A percentile compares a stretch with the other conserved stretches of the same genome.
These are phyloP conservation scores for Sistotremastrum niveocremeum DNA, from an alignment of 768 basidiomycete species.

Conservation along the genomic window DNA sequence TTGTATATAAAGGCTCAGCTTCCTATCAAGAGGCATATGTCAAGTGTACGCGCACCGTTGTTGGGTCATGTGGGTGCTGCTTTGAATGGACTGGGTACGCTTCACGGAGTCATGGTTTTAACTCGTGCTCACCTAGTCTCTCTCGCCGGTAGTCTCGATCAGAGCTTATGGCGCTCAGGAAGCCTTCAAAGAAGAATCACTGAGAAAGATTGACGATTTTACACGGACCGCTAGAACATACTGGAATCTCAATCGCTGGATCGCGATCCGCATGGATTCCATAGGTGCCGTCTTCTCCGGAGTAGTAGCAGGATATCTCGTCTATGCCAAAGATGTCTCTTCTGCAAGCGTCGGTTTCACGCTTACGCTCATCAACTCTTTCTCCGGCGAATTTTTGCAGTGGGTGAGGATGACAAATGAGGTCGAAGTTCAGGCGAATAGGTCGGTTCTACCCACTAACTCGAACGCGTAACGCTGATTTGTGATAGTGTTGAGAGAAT, in stretches of 20 bases:
- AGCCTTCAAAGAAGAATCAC: constrained; percentile 29
- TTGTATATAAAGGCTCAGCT: constrained; percentile 26
- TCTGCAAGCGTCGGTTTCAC: neutral
- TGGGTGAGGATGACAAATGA: constrained; percentile 30
- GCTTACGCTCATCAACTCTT: constrained; percentile 10
- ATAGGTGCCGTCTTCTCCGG: constrained; percentile 44
- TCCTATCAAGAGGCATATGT: constrained; percentile 22
- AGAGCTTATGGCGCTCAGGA: constrained; percentile 52
- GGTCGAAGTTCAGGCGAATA: constrained; percentile 30
- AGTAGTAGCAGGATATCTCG: constrained; percentile 39
- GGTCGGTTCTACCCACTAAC: constrained; percentile 7
- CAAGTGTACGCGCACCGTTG: constrained; percentile 21
- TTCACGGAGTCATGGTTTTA: neutral
- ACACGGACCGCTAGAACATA: constrained; percentile 31
- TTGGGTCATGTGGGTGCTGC: constrained; percentile 31
- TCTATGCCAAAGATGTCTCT: constrained; percentile 20
- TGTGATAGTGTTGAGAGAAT: constrained; percentile 16
- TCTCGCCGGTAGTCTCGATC: constrained; percentile 26
- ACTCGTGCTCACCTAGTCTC: neutral
- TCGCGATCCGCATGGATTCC: constrained; percentile 37
- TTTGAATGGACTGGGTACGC: constrained; percentile 35
- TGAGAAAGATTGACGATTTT: constrained; percentile 41
- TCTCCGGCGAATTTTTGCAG: constrained; percentile 8
- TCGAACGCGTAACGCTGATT: neutral
- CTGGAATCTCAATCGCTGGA: constrained; percentile 34